Evolutionary conservation across 352 stramenopile genomes (phyloP).

Genomic region (Pythium diclinum): DNA sequence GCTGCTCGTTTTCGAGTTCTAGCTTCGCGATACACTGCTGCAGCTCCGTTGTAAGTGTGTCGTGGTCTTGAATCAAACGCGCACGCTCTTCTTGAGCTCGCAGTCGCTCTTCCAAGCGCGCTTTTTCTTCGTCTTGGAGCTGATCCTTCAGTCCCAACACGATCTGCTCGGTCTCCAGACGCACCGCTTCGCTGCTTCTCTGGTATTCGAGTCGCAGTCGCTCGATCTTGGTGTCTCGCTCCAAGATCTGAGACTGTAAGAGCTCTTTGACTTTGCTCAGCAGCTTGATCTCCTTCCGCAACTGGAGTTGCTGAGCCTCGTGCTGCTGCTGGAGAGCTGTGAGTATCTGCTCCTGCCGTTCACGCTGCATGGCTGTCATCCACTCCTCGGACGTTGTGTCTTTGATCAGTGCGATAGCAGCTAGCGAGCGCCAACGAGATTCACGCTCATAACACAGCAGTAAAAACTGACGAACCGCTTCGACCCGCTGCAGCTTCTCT

Average conservation of each 20-base stretch:
- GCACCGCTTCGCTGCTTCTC: slow-evolving; percentile 43
- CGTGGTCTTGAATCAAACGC: slow-evolving; percentile 45
- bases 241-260: slow-evolving; percentile 38
- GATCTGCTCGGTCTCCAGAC: slow-evolving; percentile 41
- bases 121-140: slow-evolving; percentile 31
- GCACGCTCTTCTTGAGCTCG: slow-evolving; percentile 35
- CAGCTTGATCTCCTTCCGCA: slow-evolving; percentile 49
- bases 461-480: slow-evolving; percentile 53
- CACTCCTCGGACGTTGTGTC: slow-evolving; percentile 62
- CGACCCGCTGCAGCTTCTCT: slow-evolving; percentile 42
- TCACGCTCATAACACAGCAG: slow-evolving; percentile 68
- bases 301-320: slow-evolving; percentile 31
- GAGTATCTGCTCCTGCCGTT: slow-evolving; percentile 50
- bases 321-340: slow-evolving; percentile 49
- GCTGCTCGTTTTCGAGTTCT: slow-evolving; percentile 38
- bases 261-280: slow-evolving; percentile 36
- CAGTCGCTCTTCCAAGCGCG: slow-evolving; percentile 33
- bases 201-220: slow-evolving; percentile 50
- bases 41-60: slow-evolving; percentile 35
- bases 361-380: slow-evolving; percentile 58
- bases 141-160: slow-evolving; percentile 39
- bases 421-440: slow-evolving; percentile 51
- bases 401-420: slow-evolving; percentile 44
- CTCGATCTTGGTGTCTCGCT: slow-evolving; percentile 32
- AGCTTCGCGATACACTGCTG: slow-evolving; percentile 34